A percentile compares a stretch with the other conserved stretches of the same genome.
phyloP scores from a whole-genome alignment of 768 basidiomycete species.

The Chalciporus pseudorubinellus region DNA sequence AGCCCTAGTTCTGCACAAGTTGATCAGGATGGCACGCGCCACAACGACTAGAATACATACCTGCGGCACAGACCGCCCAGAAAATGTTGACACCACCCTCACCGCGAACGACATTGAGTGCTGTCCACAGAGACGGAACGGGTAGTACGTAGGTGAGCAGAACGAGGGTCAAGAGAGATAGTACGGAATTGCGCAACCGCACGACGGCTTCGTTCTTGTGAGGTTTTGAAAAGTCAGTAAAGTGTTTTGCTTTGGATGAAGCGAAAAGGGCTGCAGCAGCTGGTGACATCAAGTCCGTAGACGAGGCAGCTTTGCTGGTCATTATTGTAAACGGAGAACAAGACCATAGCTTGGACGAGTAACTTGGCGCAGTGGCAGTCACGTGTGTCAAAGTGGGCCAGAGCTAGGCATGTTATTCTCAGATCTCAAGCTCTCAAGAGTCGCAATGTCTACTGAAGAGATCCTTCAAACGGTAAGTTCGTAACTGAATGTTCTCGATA shows the following conservation, averaged over 20 bases:
- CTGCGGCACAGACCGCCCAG: conserved; percentile 30
- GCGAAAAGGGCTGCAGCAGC: conserved; percentile 23
- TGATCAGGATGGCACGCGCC: background rate
- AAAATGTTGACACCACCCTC: conserved; percentile 1
- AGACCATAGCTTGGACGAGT: background rate
- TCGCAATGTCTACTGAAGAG: no score
- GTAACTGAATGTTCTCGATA: no score
- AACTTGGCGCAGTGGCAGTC: background rate
- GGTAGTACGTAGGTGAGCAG: conserved; percentile 40
- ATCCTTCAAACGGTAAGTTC: no score
- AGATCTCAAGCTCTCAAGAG: no score
- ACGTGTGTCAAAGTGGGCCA: background rate
- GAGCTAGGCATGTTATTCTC: no score
- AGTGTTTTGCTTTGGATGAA: conserved; percentile 17
- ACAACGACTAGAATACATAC: conserved; percentile 17
- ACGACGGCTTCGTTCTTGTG: conserved; percentile 36
- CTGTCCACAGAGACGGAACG: conserved; percentile 37
- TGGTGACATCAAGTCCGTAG: conserved; percentile 17
- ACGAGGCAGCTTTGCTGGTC: conserved; percentile 9
- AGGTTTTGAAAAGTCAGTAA: conserved; percentile 33
- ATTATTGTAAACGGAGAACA: conserved; percentile 4
- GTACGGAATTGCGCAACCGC: conserved; percentile 38
- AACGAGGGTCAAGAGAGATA: conserved; percentile 31
- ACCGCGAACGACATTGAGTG: conserved; percentile 31
- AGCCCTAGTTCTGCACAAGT: conserved; percentile 28